Percentiles rank a stretch among this genome's conserved stretches.
Conservation (phyloP, 225 moss, liverwort and hornwort genomes). For the Marchantia paleacea region DNA sequence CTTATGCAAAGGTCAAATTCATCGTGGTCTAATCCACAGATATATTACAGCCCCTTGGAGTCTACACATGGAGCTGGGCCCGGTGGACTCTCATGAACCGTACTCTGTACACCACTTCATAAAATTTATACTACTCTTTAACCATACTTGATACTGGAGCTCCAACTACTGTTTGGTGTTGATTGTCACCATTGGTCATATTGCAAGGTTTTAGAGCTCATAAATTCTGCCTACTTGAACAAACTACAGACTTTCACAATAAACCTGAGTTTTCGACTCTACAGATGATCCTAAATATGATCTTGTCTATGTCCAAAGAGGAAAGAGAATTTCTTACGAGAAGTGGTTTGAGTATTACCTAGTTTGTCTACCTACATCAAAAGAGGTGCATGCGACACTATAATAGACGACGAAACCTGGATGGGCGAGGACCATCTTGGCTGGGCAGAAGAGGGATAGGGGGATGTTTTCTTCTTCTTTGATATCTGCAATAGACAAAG, state of each 20-base stretch:
- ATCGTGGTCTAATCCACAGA: neutral
- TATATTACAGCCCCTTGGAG: neutral
- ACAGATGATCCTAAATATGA: neutral
- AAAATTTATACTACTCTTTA: neutral
- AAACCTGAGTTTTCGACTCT: neutral
- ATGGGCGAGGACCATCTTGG: constrained; percentile 30
- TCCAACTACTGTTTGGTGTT: neutral
- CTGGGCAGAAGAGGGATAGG: constrained; percentile 42
- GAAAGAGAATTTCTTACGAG: neutral
- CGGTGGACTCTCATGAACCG: neutral
- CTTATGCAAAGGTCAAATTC: neutral
- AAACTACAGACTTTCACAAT: neutral
- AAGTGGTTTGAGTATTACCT: neutral
- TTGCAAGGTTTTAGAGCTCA: neutral
- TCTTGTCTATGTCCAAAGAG: neutral
- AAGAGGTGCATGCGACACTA: neutral
- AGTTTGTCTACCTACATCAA: neutral
- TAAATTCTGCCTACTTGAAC: neutral
- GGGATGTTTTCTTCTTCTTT: constrained; percentile 34
- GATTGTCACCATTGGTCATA: neutral
- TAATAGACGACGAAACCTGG: constrained; percentile 26
- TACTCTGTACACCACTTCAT: neutral
- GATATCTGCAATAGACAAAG: constrained; percentile 43
- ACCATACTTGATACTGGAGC: neutral
- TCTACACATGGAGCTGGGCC: neutral